phyloP scores from a whole-genome alignment of 164 flowering plant species.

The Stephania japonica region DNA sequence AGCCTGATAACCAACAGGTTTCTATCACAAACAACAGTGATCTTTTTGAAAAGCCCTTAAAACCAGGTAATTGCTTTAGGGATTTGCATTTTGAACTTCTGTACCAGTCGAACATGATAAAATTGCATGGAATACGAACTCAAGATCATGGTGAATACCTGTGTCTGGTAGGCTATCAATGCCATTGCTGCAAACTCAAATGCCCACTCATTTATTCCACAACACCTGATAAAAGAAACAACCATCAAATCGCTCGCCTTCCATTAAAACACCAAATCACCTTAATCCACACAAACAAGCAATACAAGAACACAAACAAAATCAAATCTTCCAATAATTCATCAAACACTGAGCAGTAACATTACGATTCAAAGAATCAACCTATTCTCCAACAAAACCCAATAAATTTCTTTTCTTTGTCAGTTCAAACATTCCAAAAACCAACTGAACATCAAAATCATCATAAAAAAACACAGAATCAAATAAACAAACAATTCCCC shows the following conservation, averaged over 20 bases:
- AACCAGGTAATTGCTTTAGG: too few species aligned
- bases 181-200: constrained; percentile 32
- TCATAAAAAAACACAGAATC: neutral
- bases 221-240: constrained; percentile 14
- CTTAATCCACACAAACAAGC: neutral
- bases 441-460: neutral
- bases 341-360: neutral
- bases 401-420: too few species aligned
- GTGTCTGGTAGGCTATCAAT: constrained; percentile 43
- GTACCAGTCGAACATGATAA: neutral
- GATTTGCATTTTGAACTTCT: neutral
- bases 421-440: neutral
- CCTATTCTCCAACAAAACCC: neutral
- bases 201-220: constrained; percentile 33
- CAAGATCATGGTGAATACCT: constrained; percentile 24
- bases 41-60: neutral
- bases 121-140: neutral
- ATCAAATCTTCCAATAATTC: neutral
- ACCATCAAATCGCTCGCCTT: neutral
- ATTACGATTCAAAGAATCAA: neutral
- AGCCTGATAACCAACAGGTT: too few species aligned
- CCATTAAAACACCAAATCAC: neutral
- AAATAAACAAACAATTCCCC: neutral
- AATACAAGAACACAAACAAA: neutral
- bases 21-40: neutral